A percentile compares a stretch with the other conserved stretches of the same genome.
Conservation (phyloP, 768 basidiomycete species). For the Mycena olivaceomarginata region DNA sequence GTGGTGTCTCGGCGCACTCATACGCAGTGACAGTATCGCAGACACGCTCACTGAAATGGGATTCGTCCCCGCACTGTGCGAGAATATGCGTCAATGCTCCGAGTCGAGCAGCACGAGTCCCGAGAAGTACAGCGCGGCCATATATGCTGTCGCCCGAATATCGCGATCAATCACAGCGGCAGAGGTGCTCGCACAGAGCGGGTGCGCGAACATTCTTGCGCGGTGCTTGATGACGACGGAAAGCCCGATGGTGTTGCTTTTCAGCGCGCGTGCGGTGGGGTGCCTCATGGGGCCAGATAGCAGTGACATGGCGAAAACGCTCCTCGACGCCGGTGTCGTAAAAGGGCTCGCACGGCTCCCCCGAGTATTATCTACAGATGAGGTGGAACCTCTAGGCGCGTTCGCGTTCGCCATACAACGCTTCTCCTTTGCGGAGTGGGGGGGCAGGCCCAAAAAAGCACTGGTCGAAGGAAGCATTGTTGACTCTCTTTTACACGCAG, state of each 20-base stretch:
- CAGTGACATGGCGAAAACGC: slow-evolving; percentile 46
- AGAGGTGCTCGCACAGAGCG: slow-evolving; percentile 46
- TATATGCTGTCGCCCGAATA: slow-evolving; percentile 49
- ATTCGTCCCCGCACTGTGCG: slow-evolving; percentile 39
- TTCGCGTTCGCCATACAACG: slow-evolving; percentile 52
- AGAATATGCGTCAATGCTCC: slow-evolving; percentile 43
- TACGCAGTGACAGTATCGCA: slow-evolving; percentile 46
- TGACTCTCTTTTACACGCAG: slow-evolving; percentile 49
- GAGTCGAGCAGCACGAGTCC: slow-evolving; percentile 23
- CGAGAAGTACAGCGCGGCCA: slow-evolving; percentile 46
- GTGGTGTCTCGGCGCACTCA: slow-evolving; percentile 47
- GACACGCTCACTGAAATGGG: slow-evolving; percentile 44
- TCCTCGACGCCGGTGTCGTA: slow-evolving; percentile 50
- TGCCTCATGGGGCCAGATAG: slow-evolving; percentile 52
- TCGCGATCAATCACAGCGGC: slow-evolving; percentile 49
- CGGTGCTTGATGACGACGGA: slow-evolving; percentile 41
- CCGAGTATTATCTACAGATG: slow-evolving; percentile 46
- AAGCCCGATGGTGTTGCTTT: slow-evolving; percentile 45
- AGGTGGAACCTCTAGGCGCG: slow-evolving; percentile 49
- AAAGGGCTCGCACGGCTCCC: slow-evolving; percentile 49
- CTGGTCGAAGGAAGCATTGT: slow-evolving; percentile 51
- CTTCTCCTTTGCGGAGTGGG: slow-evolving; percentile 52
- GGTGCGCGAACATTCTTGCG: slow-evolving; percentile 41
- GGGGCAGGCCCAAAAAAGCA: slow-evolving; percentile 46
- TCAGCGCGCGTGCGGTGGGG: slow-evolving; percentile 48